phyloP scores from a whole-genome alignment of 768 basidiomycete species.

The Trametes maxima region DNA sequence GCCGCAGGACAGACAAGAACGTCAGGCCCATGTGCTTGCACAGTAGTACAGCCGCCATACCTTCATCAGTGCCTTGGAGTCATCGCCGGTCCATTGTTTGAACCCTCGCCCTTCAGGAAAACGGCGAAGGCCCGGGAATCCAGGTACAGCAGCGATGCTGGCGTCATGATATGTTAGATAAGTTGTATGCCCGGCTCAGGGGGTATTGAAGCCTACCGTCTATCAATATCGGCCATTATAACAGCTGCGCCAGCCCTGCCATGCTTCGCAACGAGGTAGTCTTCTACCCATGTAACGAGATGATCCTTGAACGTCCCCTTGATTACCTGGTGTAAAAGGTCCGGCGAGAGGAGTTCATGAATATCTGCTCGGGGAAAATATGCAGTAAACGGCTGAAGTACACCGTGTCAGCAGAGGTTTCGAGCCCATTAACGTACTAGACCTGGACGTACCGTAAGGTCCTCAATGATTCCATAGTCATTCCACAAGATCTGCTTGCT shows the following conservation, averaged over 20 bases:
- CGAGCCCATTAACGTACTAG: neutral
- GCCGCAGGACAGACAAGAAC: neutral
- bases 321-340: conserved; percentile 30
- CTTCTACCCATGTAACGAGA: conserved; percentile 27
- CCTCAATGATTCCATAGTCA: conserved; percentile 9
- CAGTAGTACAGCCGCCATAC: no score
- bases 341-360: conserved; percentile 23
- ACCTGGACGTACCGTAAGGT: conserved; percentile 5
- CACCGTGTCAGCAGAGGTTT: neutral
- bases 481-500: conserved; percentile 6
- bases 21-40: no score
- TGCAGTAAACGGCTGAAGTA: conserved; percentile 24
- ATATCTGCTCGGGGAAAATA: conserved; percentile 30
- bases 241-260: conserved; percentile 7
- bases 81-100: conserved; percentile 34
- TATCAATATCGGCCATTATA: conserved; percentile 25
- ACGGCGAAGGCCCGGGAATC: conserved; percentile 23
- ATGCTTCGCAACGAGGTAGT: conserved; percentile 9
- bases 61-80: conserved; percentile 34
- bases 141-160: conserved; percentile 16
- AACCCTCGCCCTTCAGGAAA: conserved; percentile 29
- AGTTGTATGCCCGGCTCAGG: neutral
- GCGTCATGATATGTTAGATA: neutral
- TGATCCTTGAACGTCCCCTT: conserved; percentile 32
- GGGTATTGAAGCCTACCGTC: conserved; percentile 8